phyloP scores from a whole-genome alignment of 2,329 filamentous ascomycete species.

The Fonsecaea monophora region DNA sequence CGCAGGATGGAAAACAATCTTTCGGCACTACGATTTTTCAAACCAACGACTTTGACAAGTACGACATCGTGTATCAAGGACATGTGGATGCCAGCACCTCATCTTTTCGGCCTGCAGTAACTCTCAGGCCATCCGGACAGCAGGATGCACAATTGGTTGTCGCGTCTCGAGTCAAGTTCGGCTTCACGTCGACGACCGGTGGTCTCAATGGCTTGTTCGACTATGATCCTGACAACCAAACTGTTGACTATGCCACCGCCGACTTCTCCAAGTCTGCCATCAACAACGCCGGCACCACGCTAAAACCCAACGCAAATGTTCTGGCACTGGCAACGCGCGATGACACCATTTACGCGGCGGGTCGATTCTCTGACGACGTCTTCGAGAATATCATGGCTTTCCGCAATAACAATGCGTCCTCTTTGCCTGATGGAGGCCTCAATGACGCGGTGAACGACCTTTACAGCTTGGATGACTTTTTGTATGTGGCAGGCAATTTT shows the following conservation, averaged over 20 bases:
- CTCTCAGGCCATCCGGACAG: slow-evolving; percentile 71
- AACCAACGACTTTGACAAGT: slow-evolving; percentile 96
- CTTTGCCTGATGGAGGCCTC: slow-evolving; percentile 73
- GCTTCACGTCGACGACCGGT: slow-evolving; percentile 65
- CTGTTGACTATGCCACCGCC: slow-evolving; percentile 51
- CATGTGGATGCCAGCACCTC: slow-evolving; percentile 76
- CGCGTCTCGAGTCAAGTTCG: slow-evolving; percentile 86
- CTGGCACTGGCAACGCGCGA: slow-evolving; percentile 70
- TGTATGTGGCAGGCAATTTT: slow-evolving; percentile 88
- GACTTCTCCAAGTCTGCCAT: slow-evolving; percentile 76
- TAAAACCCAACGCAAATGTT: slow-evolving; percentile 72
- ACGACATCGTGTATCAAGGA: slow-evolving; percentile 88
- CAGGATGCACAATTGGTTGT: slow-evolving; percentile 75
- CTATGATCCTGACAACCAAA: slow-evolving; percentile 71
- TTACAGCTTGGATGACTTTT: slow-evolving; percentile 66
- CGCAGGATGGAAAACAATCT: slow-evolving; percentile 53
- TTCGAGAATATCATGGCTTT: slow-evolving; percentile 81
- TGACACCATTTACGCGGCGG: slow-evolving; percentile 75
- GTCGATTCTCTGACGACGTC: slow-evolving; percentile 76
- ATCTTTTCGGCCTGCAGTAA: slow-evolving; percentile 80
- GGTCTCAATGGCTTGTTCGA: slow-evolving; percentile 91
- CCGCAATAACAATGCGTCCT: slow-evolving; percentile 65
- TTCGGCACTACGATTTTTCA: slow-evolving; percentile 75
- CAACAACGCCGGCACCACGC: slow-evolving; percentile 74
- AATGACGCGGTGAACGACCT: slow-evolving; percentile 79